phyloP scores from a whole-genome alignment of 176 grass and related monocot species.

The Oropetium thomaeum region DNA sequence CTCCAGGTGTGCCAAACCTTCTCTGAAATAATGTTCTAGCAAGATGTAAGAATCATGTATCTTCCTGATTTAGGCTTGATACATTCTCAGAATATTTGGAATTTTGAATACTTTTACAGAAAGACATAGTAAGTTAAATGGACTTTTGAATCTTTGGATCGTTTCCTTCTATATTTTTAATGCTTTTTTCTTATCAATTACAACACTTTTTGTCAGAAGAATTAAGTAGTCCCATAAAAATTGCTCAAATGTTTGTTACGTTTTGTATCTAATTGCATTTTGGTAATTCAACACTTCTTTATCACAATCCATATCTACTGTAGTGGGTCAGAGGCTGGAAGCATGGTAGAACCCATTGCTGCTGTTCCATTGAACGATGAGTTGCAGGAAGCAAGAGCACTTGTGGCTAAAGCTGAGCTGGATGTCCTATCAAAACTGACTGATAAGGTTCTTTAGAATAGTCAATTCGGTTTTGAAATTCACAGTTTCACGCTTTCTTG shows the following conservation, averaged over 20 bases:
- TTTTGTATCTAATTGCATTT: conserved; percentile 14
- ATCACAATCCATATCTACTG: conserved; percentile 23
- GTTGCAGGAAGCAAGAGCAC: conserved; percentile 57
- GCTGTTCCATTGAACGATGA: conserved; percentile 75
- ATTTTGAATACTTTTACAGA: conserved; percentile 16
- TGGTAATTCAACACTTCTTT: conserved; percentile 6
- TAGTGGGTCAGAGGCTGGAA: conserved; percentile 64
- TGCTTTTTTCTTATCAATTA: background rate
- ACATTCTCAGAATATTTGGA: conserved; percentile 15
- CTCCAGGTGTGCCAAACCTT: conserved; percentile 48
- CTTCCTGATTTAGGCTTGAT: conserved; percentile 22
- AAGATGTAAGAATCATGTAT: conserved; percentile 21
- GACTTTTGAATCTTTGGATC: background rate
- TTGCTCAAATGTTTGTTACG: conserved; percentile 1
- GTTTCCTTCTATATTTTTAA: conserved; percentile 1
- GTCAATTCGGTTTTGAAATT: conserved; percentile 30
- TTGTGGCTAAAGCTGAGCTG: conserved; percentile 63
- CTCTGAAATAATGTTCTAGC: background rate
- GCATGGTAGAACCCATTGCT: conserved; percentile 70
- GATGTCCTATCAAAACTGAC: conserved; percentile 64
- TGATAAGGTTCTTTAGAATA: conserved; percentile 58
- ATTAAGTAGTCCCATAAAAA: background rate
- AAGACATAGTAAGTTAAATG: background rate
- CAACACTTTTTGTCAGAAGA: background rate
- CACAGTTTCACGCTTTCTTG: conserved; percentile 11